Conservation (phyloP, 2,329 filamentous ascomycete genomes). For the Ceratocystis lukuohia region DNA sequence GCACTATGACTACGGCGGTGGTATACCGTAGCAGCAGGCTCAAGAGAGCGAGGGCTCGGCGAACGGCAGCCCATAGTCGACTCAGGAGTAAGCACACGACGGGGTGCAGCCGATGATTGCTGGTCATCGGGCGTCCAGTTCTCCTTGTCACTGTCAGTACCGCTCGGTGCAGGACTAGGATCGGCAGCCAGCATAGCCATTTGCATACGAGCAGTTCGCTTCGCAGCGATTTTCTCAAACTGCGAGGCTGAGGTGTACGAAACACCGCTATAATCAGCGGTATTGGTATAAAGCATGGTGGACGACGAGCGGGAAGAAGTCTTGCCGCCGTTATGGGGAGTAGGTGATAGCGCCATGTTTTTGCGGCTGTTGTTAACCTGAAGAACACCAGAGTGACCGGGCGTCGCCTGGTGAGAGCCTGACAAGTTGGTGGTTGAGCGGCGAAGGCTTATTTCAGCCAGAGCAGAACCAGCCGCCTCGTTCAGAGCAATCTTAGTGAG, state of each 20-base stretch:
- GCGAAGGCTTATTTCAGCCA: constrained; percentile 68
- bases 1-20: neutral
- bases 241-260: constrained; percentile 27
- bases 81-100: constrained; percentile 25
- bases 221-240: constrained; percentile 42
- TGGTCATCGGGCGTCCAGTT: constrained; percentile 57
- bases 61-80: constrained; percentile 27
- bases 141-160: constrained; percentile 60
- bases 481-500: constrained; percentile 69
- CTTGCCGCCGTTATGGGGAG: constrained; percentile 25
- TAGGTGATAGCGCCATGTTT: constrained; percentile 14
- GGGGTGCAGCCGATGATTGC: constrained; percentile 27
- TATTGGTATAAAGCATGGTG: constrained; percentile 18
- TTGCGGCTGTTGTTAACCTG: constrained; percentile 12
- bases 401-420: constrained; percentile 10
- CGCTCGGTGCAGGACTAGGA: constrained; percentile 14
- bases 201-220: neutral
- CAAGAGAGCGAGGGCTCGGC: constrained; percentile 24
- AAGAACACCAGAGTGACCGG: neutral
- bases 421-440: constrained; percentile 44
- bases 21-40: no score
- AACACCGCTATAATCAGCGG: constrained; percentile 26
- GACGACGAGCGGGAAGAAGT: constrained; percentile 12
- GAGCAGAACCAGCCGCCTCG: constrained; percentile 64
- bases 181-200: constrained; percentile 11